These are phyloP conservation scores for Microsporum canis DNA, from an alignment of 2,329 filamentous ascomycete species.

Conservation along the genomic window DNA sequence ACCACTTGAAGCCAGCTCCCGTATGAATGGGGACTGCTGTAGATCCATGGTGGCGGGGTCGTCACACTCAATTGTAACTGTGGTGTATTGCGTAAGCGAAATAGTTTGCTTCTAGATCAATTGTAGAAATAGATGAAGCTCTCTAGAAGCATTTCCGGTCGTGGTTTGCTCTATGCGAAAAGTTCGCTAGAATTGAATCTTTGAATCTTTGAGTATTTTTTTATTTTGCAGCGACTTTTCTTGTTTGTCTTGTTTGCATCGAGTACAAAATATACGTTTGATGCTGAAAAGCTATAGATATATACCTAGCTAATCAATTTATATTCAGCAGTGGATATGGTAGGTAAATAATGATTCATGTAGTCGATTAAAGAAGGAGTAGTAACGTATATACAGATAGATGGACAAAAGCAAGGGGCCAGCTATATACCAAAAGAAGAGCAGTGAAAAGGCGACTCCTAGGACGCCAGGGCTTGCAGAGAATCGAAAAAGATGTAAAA, in stretches of 20 bases:
- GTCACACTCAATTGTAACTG: background rate
- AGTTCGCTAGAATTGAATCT: background rate
- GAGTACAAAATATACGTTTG: background rate
- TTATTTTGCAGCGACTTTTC: background rate
- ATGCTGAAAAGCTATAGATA: background rate
- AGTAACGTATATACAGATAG: background rate
- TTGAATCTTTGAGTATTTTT: background rate
- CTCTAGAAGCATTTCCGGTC: too few relatives aligned
- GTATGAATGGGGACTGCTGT: constrained; percentile 58
- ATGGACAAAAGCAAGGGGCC: background rate
- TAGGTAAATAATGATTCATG: background rate
- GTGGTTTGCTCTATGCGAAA: background rate
- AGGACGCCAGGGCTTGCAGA: constrained; percentile 4
- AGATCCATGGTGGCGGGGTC: constrained; percentile 19
- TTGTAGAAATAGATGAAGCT: background rate
- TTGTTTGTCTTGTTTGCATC: constrained; percentile 6
- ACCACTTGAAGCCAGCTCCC: constrained; percentile 77
- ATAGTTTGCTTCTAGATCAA: background rate
- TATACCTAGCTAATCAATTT: too few relatives aligned
- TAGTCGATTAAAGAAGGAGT: too few relatives aligned
- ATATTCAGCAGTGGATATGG: background rate
- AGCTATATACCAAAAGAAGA: background rate
- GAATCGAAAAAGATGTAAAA: background rate
- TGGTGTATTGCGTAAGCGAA: background rate
- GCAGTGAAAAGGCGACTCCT: constrained; percentile 4